Base-by-base conservation (phyloP, 108 stramenopile genomes). In the Phaeodactylum tricornutum region DNA sequence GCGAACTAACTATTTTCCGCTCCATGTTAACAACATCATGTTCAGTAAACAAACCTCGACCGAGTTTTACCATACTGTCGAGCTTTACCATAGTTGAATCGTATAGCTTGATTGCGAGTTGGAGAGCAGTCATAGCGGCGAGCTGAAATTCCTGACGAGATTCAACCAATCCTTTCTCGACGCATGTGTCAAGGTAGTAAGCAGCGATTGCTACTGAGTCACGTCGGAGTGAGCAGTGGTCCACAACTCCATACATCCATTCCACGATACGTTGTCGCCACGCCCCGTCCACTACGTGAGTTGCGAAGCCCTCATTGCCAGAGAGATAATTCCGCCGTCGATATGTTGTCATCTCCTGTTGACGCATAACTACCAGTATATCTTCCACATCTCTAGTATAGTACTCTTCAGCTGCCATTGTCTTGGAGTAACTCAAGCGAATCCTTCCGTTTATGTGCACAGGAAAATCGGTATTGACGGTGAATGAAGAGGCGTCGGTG, bases 241-340 rank as follows among this genome's bases (percentile, higher is more conserved):
- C 84, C 2, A 86, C 70, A 26, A 86, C 55, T 19, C 64, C 55
- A 50, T 79, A 86, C 84, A 86, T 86, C 80, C 84, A 86, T 35
- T 76, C 77, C 11, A 66, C 59, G 15, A 86, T 71, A 24, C 78
- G 47, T 27, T 66, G 65, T 41, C 83, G 30, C 83, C 83, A 84
- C 4, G 59, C 54, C 1, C 56, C 72, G 32, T 74, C 72, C 14
- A 74, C 69, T 15, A 44, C 47, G 47, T 33, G 37, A 25, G 15
- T 14, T n/a, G 49, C 29, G 8, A 35, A n/a, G 19, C 14, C 4
- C 8, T 30, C 9, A 11, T 50, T n/a, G 7, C 24, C 12, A 6
- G 45, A 22, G 5, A 46, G 54, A 33, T 70, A 70, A 28, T 62
- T 57, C n/a, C 45, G 31, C n/a, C 69, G 42, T 31, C 55, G 55